Conservation (phyloP, 345 rosid species). For the Eucalyptus cloeziana region DNA sequence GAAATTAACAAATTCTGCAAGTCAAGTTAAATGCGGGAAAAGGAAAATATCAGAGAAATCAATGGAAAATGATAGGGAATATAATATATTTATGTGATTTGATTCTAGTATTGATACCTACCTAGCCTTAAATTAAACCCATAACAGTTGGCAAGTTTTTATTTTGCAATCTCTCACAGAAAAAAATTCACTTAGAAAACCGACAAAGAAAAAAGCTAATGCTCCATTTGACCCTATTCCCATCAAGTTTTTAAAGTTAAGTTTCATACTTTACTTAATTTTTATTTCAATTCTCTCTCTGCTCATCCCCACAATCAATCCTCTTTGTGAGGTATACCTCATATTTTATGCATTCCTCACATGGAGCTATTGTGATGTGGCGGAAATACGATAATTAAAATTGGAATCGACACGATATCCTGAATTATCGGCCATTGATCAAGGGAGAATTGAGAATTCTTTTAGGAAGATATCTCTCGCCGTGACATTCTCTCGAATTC, state of each 20-base stretch:
- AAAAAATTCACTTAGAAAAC: neutral
- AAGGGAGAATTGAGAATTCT: neutral
- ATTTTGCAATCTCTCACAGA: neutral
- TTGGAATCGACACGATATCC: neutral
- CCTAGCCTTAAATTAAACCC: neutral
- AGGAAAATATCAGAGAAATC: neutral
- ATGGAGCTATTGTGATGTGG: neutral
- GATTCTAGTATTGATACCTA: neutral
- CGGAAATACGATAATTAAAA: neutral
- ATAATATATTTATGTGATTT: rapidly evolving
- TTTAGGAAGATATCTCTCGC: neutral
- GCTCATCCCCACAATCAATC: neutral
- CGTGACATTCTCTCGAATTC: neutral
- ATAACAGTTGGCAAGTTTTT: neutral
- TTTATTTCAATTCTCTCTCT: neutral
- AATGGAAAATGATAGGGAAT: neutral
- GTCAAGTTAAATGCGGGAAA: neutral
- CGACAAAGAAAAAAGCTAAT: neutral
- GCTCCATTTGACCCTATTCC: neutral
- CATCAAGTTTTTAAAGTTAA: neutral
- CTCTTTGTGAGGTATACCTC: neutral
- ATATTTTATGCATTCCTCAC: neutral
- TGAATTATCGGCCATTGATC: neutral
- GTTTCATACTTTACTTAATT: neutral
- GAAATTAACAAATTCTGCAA: neutral